Conservation (phyloP, 148 eudicot genomes). For the Amaranthus hypochondriacus region DNA sequence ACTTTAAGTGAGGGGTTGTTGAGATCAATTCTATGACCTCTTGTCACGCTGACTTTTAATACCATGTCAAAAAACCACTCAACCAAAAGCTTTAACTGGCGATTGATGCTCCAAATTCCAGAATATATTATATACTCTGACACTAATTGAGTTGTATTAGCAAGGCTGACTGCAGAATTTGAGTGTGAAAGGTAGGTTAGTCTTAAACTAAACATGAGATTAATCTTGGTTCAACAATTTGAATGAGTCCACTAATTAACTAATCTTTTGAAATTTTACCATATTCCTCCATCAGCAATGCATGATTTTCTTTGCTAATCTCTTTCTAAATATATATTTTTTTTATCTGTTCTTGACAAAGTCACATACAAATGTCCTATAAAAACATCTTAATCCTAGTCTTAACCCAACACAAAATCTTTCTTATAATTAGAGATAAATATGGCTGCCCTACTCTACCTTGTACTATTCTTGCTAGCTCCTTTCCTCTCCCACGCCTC, state of each 20-base stretch:
- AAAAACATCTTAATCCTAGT: not conserved
- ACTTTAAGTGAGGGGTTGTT: too few species aligned
- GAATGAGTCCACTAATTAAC: not conserved
- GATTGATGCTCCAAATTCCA: too few species aligned
- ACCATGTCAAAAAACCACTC: too few species aligned
- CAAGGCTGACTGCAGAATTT: not conserved
- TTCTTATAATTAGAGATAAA: not conserved
- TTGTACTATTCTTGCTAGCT: slow-evolving; percentile 12
- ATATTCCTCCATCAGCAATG: slow-evolving; percentile 2
- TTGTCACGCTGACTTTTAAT: too few species aligned
- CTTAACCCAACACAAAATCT: not conserved
- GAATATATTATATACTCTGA: too few species aligned
- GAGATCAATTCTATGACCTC: too few species aligned
- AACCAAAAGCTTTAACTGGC: too few species aligned
- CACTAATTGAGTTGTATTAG: not conserved
- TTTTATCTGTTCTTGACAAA: not conserved
- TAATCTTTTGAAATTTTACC: not conserved
- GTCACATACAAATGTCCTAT: not conserved
- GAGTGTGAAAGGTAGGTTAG: not conserved
- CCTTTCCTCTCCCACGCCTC: slow-evolving; percentile 18
- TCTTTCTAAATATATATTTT: not conserved
- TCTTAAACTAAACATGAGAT: not conserved
- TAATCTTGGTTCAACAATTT: not conserved
- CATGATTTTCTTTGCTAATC: not conserved
- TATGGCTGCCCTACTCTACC: slow-evolving; percentile 14